Base-by-base conservation (phyloP, 2,329 filamentous ascomycete species). In the Pseudogymnoascus sp. region DNA sequence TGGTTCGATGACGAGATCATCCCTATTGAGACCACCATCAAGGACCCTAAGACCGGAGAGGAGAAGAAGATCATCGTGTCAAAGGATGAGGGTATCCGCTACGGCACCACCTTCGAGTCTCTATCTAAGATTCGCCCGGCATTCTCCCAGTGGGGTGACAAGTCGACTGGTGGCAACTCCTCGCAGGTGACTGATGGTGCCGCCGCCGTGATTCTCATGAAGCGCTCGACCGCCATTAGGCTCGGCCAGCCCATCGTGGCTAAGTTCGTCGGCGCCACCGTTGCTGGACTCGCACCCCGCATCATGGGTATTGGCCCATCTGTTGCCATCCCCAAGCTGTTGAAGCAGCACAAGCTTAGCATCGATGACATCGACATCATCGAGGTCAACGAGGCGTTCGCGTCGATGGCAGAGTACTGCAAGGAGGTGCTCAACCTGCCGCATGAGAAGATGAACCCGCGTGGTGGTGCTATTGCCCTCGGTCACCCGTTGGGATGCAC, bases 351-450 rank as follows among this genome's bases (percentile, higher is more conserved):
- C 82, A 86, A 88, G 77, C 77, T 99, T 66, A 84, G 82, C 23
- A 80, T 96, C 62, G 84, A 88, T 65, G 95, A 97, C 71, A 84
- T 95, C 66, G 95, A 99, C 73, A 83, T 97, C 37, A 82, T 93
- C 70, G 95, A 97, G 83, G 78, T 99, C 73, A 99, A 99, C 80
- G 95, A 99, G 83, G 95, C 95, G 1, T 99, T 99, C 72, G 93
- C 93, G 21, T 95, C 90, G 62, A 97, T 97, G 95, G 93, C 91
- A 1, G 93, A 97, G 31, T 97, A 97, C 83, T 96, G 92, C 78
- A 79, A 89, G 63, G 82, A 91, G 71, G 85, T 80, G 68, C 81
- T 95, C 61, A 84, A 84, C 68, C 79, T 93, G 61, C 86, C 90
- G 73, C 84, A 83, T 76, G 76, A 82, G 71, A 93, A 92, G 84